Base-by-base conservation (phyloP, 2,329 filamentous ascomycete species). In the Diaporthe citri region DNA sequence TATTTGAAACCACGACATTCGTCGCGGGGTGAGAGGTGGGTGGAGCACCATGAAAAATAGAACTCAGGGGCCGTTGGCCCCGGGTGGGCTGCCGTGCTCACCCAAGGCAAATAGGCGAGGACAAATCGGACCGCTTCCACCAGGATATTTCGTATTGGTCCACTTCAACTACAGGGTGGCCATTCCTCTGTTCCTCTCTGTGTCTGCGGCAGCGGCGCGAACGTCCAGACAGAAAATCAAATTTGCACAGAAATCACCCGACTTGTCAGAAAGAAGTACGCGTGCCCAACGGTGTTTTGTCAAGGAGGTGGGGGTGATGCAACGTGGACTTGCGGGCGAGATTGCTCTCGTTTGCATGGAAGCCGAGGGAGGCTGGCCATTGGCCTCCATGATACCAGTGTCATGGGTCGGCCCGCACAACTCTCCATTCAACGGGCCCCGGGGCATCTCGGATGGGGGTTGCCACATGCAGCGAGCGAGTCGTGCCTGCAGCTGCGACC, bases 391-490 rank as follows among this genome's bases (percentile, higher is more conserved):
- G 48, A 55, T 69, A 69, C 64, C 64, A 69, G 4, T 25, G 34
- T 13, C 46, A n/a, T 55, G 64, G 64, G 48, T 69, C 64, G 64
- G 64, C 64, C 64, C 64, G 64, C 64, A 39, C 34, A 69, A 55
- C 34, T 69, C 64, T 48, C 48, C 64, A 69, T 69, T 4, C 64
- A 41, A 55, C 34, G 64, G 64, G 34, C 41, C 64, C 64, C 64
- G 48, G 64, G 64, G 48, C 64, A 69, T 55, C 64, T 69, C 64
- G 64, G 64, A 55, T 69, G 46, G 13, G 15, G 31, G 46, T 55
- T 69, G 34, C 34, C 48, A 55, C 41, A 69, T 69, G 64, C 48
- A 55, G 64, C 10, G 64, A 69, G 48, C 64, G 64, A 69, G 64
- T 69, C 64, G 64, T 69, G 62, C 1, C 31, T 20, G 46, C 62